These are phyloP conservation scores for Clitopilus hobsonii DNA, from an alignment of 768 basidiomycete species.

Conservation along the genomic window DNA sequence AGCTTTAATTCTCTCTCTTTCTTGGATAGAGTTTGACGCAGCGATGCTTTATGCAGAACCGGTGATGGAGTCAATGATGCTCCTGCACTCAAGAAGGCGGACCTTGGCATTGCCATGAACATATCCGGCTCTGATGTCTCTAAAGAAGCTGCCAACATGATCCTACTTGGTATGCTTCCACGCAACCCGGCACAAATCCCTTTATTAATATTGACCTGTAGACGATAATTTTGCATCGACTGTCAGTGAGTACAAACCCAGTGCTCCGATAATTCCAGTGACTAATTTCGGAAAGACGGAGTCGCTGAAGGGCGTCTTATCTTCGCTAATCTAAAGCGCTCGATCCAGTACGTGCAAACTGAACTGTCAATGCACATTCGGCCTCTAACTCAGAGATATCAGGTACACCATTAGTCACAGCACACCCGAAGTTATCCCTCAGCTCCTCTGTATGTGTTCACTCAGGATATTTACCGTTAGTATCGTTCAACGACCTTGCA, in stretches of 20 bases:
- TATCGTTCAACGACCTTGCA: constrained; percentile 15
- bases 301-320: constrained; percentile 67
- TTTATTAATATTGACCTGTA: constrained; percentile 11
- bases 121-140: constrained; percentile 72
- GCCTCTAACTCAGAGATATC: not conserved
- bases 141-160: constrained; percentile 74
- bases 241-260: constrained; percentile 43
- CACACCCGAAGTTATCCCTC: constrained; percentile 66
- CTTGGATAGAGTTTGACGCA: not conserved
- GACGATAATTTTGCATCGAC: constrained; percentile 74
- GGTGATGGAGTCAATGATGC: constrained; percentile 74
- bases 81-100: constrained; percentile 50
- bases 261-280: not conserved
- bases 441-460: constrained; percentile 50
- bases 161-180: constrained; percentile 47
- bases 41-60: constrained; percentile 33
- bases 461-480: not conserved
- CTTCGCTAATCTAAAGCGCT: constrained; percentile 67
- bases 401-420: constrained; percentile 65
- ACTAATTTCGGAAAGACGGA: constrained; percentile 37
- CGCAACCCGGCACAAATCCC: not conserved
- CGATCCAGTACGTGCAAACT: constrained; percentile 46
- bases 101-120: constrained; percentile 73
- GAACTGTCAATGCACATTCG: not conserved
- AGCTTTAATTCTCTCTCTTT: constrained; percentile 17